A percentile compares a stretch with the other conserved stretches of the same genome.
Evolutionary conservation across 257 asterid genomes (phyloP).

Genomic region (Lavandula angustifolia): DNA sequence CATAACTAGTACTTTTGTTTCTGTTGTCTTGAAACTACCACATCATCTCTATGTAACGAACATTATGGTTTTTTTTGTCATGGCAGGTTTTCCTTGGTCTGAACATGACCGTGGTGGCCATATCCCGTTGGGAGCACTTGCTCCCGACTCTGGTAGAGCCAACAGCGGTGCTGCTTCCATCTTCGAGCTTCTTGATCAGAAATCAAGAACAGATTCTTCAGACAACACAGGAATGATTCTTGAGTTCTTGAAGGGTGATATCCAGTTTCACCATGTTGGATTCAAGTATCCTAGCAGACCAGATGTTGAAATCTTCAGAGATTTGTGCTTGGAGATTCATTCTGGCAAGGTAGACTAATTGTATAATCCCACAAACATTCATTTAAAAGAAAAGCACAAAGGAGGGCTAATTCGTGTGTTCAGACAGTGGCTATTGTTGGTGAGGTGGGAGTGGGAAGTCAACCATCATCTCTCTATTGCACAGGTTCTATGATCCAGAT

Average conservation of each 20-base stretch:
- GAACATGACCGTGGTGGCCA: slow-evolving; percentile 52
- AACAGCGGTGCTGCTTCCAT: slow-evolving; percentile 62
- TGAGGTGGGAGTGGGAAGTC: slow-evolving; percentile 69
- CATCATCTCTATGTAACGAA: no score
- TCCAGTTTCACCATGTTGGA: slow-evolving; percentile 49
- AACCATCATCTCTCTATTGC: slow-evolving; percentile 50
- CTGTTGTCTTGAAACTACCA: no score
- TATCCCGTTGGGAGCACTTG: slow-evolving; percentile 61
- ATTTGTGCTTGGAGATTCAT: slow-evolving; percentile 47
- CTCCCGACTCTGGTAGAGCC: slow-evolving; percentile 65
- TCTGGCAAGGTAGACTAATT: slow-evolving; percentile 39
- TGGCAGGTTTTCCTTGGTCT: slow-evolving; percentile 61
- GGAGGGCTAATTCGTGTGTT: not conserved
- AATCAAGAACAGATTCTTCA: slow-evolving; percentile 49
- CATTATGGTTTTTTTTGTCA: not conserved
- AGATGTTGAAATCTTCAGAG: slow-evolving; percentile 53
- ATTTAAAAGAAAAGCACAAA: not conserved
- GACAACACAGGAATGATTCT: slow-evolving; percentile 39
- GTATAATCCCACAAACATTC: no score
- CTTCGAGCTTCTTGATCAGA: slow-evolving; percentile 54
- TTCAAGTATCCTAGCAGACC: slow-evolving; percentile 71
- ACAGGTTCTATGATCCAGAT: slow-evolving; percentile 52
- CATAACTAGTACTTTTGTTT: slow-evolving; percentile 4
- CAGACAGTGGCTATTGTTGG: slow-evolving; percentile 65
- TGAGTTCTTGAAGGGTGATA: slow-evolving; percentile 56